Evolutionary conservation across 108 stramenopile genomes (phyloP), one percentile per base, ranked within the genome.

Genomic region (Cylindrotheca fusiformis): DNA sequence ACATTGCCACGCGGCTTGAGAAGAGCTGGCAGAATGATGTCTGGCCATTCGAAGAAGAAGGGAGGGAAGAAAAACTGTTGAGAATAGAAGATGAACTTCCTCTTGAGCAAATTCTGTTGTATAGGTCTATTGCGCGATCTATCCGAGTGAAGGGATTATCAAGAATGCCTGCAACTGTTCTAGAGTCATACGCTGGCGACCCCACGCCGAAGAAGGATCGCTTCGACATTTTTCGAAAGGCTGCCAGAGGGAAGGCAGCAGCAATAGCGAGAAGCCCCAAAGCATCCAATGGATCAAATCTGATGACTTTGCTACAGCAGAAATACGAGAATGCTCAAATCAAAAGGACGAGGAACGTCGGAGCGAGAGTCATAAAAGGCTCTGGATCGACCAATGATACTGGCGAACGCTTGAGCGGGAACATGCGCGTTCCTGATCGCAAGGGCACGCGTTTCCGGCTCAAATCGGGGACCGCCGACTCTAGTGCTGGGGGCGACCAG

Each of bases 71-170:
- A 30, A 52, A 65, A n/a, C 27, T 79, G 2, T 22, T 71, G 32
- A 19, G 49, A 27, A 68, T 91, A 20, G 90, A 91, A 77, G 86
- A 80, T 49, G 66, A 79, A n/a, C 67, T 91, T 27, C 53, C 69
- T 3, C 60, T 91, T 24, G 86, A 91, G 69, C 78, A 87, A 60
- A 82, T 91, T 62, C 62, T 91, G 8, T 62, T 91, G 48, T 82
- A 84, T 67, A 69, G 79, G 56, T 52, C 73, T 4, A 74, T 82
- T 53, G 81, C 81, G 1, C 74, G 81, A 1, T 52, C 60, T 5
- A 50, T 78, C n/a, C 61, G 65, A 28, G 81, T 78, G 1, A 63
- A 61, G 26, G 81, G 81, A 14, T 55, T 57, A 18, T 58, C 33
- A 0, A 32, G 58, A 14, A 75, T 78, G 72, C 73, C 77, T 0